Evolutionary conservation across 345 rosid genomes (phyloP).

Genomic region (Populus euphratica): DNA sequence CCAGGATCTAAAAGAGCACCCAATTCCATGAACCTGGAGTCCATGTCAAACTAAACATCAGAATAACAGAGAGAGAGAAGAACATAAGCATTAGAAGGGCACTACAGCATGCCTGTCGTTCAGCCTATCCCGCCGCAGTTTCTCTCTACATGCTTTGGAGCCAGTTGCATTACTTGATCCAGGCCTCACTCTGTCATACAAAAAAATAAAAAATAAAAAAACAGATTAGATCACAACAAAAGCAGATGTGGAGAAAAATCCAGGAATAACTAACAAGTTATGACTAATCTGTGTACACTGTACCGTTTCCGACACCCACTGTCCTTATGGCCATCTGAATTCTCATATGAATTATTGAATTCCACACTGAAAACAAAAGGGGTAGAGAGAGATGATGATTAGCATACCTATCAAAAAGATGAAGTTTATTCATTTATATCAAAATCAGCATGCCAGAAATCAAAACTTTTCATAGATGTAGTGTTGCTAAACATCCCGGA

Average conservation of each 20-base stretch:
- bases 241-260: not conserved
- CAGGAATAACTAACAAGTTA: not conserved
- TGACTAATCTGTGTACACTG: not conserved
- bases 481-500: not conserved
- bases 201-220: too few relatives aligned
- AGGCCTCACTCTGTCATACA: constrained; percentile 17
- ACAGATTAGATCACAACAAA: not conserved
- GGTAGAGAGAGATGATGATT: not conserved
- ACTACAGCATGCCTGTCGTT: constrained; percentile 24
- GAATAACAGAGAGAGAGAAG: not conserved
- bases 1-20: constrained; percentile 33
- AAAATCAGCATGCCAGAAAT: not conserved
- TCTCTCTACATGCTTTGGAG: constrained; percentile 27
- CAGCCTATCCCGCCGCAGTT: constrained; percentile 20
- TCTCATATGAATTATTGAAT: constrained; percentile 31
- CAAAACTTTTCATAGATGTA: not conserved
- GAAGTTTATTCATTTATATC: not conserved
- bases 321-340: constrained; percentile 29
- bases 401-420: not conserved
- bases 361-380: constrained; percentile 23
- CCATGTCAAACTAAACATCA: not conserved
- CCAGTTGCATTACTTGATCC: constrained; percentile 10
- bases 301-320: constrained; percentile 39
- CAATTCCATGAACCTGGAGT: constrained; percentile 37
- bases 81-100: not conserved